These are phyloP conservation scores for Globisporangium abappressorium DNA, from an alignment of 352 stramenopile genomes.

Conservation along the genomic window DNA sequence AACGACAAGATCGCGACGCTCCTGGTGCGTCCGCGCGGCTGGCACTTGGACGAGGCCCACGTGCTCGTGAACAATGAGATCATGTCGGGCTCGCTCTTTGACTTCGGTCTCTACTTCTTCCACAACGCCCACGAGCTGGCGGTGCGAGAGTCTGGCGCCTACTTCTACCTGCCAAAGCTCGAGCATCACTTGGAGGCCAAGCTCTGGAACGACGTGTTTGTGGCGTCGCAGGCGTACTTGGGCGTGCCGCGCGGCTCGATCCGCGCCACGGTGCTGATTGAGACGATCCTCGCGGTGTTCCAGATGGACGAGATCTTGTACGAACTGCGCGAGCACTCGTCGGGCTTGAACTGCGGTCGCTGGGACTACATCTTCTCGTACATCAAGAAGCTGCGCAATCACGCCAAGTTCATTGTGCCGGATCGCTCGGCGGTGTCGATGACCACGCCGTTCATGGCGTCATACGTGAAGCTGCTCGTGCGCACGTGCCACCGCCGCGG, in stretches of 20 bases:
- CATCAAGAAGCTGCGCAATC: conserved; percentile 95
- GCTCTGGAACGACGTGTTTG: conserved; percentile 97
- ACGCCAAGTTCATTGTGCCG: conserved; percentile 90
- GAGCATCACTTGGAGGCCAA: conserved; percentile 94
- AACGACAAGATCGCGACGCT: conserved; percentile 85
- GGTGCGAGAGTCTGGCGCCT: conserved; percentile 81
- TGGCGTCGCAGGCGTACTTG: conserved; percentile 90
- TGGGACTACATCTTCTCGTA: conserved; percentile 98
- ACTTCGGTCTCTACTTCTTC: conserved; percentile 97
- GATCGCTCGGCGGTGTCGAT: conserved; percentile 92
- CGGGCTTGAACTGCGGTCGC: conserved; percentile 96
- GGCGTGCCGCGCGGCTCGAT: conserved; percentile 90
- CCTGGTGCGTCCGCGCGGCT: conserved; percentile 91
- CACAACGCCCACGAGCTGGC: conserved; percentile 92
- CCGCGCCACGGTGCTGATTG: conserved; percentile 93
- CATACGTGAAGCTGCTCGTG: conserved; percentile 94
- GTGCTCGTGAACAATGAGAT: conserved; percentile 92
- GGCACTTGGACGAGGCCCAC: conserved; percentile 95
- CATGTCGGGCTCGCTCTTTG: conserved; percentile 92
- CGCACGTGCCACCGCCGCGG: conserved; percentile 94
- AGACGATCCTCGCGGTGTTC: conserved; percentile 96
- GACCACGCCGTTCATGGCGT: conserved; percentile 93
- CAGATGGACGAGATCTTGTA: conserved; percentile 98
- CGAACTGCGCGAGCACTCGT: conserved; percentile 93
- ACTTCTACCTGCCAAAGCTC: conserved; percentile 97